These are phyloP conservation scores for Nothophoma quercina DNA, from an alignment of 2,329 filamentous ascomycete species.

Conservation along the genomic window DNA sequence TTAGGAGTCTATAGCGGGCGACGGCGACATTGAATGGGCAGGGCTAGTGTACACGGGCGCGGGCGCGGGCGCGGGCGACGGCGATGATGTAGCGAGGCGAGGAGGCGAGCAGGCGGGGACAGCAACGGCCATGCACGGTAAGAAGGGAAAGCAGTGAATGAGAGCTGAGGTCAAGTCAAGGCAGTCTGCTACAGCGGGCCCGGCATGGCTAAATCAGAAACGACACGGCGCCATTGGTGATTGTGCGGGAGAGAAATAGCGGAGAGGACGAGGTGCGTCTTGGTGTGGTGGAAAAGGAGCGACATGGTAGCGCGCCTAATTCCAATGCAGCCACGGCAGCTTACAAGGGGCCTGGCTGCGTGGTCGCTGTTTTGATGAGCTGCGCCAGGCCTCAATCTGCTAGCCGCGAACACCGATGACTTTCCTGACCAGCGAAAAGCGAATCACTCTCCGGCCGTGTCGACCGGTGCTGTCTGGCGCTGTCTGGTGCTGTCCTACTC, in stretches of 20 bases:
- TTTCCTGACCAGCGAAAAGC: no score
- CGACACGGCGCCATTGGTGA: conserved; percentile 3
- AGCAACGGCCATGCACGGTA: no score
- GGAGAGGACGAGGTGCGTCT: conserved; percentile 14
- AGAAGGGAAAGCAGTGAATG: not conserved
- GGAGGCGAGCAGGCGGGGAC: not conserved
- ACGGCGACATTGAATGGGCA: conserved; percentile 28
- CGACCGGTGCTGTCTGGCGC: no score
- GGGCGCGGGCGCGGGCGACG: not conserved
- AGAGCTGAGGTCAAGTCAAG: no score
- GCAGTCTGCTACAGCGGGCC: conserved; percentile 15
- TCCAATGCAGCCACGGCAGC: conserved; percentile 2
- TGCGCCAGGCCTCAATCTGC: conserved; percentile 5
- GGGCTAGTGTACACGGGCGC: not conserved
- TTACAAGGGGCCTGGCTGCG: conserved; percentile 1
- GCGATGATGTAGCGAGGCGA: not conserved
- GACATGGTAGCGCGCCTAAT: conserved; percentile 9
- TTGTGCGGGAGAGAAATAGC: conserved; percentile 3
- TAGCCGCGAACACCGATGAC: not conserved
- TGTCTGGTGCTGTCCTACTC: not conserved
- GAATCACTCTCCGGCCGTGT: no score
- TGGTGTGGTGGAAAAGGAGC: conserved; percentile 14
- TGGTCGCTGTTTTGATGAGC: conserved; percentile 7
- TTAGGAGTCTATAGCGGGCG: conserved; percentile 14
- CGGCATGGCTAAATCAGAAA: conserved; percentile 14